Base-by-base conservation (phyloP, 805 yeast species). In the Schwanniomyces vanrijiae region DNA sequence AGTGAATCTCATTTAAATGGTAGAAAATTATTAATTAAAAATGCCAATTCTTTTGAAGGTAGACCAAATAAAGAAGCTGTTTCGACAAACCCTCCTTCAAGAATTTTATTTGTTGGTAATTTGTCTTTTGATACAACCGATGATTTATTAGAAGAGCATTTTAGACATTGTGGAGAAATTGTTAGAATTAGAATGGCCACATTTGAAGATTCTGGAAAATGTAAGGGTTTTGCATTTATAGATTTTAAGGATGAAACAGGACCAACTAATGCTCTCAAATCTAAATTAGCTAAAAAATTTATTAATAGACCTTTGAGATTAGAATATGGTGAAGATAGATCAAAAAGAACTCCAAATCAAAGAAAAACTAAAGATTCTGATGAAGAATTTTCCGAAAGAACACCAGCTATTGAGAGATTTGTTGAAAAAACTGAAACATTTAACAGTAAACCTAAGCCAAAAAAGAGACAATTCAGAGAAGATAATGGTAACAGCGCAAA, bases 261-360 rank as follows among this genome's bases (percentile, higher is more conserved):
- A 7, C 91, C 97, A 25, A 87, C 94, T 0, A 75, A 75, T 31
- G 98, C 97, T 1, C 72, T 94, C 51, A 82, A 79, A 55, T 92
- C 89, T 53, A 84, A 82, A 64, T 58, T 77, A 28, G 82, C 88
- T 55, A 79, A 80, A 58, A 80, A 75, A 52, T 70, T 90, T 49
- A 80, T 88, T 50, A 84, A 88, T 53, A 76, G 97, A 66, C 82
- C 84, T 1, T 66, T 90, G 55, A 78, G 96, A 67, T 74, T 92
- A 77, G 98, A 94, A 66, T 92, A 72, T 59, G 99, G 99, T 54
- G 97, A 94, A 69, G 98, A 92, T 64, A 80, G 99, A 69, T 85
- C 95, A 37, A 85, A 88, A 69, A 77, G 89, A 62, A 76, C 69
- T 42, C 85, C 84, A n/a, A 24, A 39, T 14, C 44, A 34, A 34